Evolutionary conservation across 176 grass and related monocot species (phyloP).

Genomic region (Cymbopogon citratus): DNA sequence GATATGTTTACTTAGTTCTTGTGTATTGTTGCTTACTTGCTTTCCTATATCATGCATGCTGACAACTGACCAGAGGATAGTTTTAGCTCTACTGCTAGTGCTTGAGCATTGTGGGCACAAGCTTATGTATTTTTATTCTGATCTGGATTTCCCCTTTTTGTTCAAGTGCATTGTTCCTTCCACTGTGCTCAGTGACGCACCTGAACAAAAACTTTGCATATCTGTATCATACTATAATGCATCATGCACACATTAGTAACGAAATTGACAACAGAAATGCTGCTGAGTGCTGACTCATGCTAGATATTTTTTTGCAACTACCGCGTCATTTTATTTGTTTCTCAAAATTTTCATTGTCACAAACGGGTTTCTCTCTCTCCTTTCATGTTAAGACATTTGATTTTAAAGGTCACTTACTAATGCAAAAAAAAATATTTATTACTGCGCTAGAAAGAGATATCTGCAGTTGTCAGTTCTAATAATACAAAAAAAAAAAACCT

Average conservation of each 20-base stretch:
- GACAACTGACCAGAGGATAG: neutral
- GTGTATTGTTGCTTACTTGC: neutral
- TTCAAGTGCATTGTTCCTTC: slow-evolving; percentile 7
- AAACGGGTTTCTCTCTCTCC: neutral
- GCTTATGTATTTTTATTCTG: neutral
- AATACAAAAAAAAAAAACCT: neutral
- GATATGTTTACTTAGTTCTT: slow-evolving; percentile 1
- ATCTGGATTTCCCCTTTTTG: neutral
- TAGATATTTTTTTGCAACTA: neutral
- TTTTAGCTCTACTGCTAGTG: neutral
- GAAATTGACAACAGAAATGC: neutral
- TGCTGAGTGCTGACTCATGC: neutral
- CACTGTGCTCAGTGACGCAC: no score
- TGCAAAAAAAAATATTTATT: neutral
- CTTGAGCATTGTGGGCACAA: neutral
- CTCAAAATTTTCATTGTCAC: neutral
- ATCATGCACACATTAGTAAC: neutral
- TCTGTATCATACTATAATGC: neutral
- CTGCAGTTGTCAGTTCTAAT: neutral
- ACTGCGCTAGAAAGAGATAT: neutral
- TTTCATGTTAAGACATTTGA: neutral
- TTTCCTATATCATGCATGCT: neutral
- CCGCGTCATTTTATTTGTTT: neutral
- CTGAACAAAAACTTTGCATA: no score
- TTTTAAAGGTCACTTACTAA: neutral